phyloP scores from a whole-genome alignment of 1,284 basidiomycete genomes.

The Cryptococcus maquisensis region DNA sequence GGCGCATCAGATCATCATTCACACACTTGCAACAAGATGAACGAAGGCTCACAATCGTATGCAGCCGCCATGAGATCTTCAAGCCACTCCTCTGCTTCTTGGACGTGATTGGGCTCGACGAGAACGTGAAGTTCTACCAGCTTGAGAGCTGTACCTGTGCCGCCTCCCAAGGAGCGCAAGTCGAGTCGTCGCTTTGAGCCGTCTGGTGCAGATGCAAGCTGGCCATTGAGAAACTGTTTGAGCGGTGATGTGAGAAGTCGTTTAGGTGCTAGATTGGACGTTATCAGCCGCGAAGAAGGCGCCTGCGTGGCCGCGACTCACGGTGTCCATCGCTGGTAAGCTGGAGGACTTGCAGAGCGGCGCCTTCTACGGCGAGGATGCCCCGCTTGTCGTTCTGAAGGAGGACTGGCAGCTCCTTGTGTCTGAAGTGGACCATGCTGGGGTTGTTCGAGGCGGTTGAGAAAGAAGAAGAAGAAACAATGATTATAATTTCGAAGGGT shows the following conservation, averaged over 20 bases:
- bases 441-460: too few relatives aligned
- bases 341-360: slow-evolving; percentile 39
- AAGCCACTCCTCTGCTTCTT: slow-evolving; percentile 57
- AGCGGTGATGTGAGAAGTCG: slow-evolving; percentile 32
- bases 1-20: neutral
- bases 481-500: too few relatives aligned
- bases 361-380: slow-evolving; percentile 40
- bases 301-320: slow-evolving; percentile 18
- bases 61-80: slow-evolving; percentile 57
- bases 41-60: slow-evolving; percentile 56
- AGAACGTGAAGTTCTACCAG: slow-evolving; percentile 42
- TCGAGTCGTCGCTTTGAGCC: slow-evolving; percentile 28
- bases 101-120: slow-evolving; percentile 32
- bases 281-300: neutral
- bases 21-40: neutral
- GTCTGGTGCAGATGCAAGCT: slow-evolving; percentile 13
- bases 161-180: slow-evolving; percentile 24
- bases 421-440: too few relatives aligned
- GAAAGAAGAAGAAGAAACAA: too few relatives aligned
- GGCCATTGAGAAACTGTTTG: slow-evolving; percentile 31
- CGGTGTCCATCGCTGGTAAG: slow-evolving; percentile 42
- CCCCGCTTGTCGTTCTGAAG: slow-evolving; percentile 43
- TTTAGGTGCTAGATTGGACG: slow-evolving; percentile 32
- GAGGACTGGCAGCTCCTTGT: slow-evolving; percentile 27
- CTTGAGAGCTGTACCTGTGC: slow-evolving; percentile 23